These are phyloP conservation scores for Ophioceras dolichostomum DNA, from an alignment of 2,329 filamentous ascomycete genomes.

Conservation along the genomic window DNA sequence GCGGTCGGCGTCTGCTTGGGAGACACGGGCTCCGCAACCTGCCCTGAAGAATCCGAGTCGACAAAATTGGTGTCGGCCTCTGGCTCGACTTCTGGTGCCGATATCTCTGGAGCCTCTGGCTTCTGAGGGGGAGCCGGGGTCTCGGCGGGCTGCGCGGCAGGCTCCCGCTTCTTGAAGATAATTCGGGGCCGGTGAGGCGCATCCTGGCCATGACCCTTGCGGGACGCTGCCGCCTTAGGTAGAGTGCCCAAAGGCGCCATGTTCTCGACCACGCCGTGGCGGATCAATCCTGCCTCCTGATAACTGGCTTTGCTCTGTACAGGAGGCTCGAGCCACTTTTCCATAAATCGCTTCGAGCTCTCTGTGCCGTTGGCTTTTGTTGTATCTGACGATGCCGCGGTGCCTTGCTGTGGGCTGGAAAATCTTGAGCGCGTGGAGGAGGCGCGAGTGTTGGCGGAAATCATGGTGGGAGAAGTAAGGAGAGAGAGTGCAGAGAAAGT, in stretches of 20 bases:
- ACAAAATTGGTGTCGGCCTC: not conserved
- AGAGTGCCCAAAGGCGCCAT: constrained; percentile 72
- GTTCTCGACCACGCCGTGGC: constrained; percentile 65
- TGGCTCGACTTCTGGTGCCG: not conserved
- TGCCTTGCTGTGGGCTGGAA: constrained; percentile 36
- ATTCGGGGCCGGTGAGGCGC: not conserved
- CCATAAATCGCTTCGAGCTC: constrained; percentile 35
- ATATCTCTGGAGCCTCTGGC: not conserved
- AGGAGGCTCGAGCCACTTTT: constrained; percentile 45
- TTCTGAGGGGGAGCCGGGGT: no score
- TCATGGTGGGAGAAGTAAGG: no score
- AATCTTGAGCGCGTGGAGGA: constrained; percentile 36
- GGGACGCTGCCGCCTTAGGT: constrained; percentile 51
- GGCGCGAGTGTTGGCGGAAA: constrained; percentile 32
- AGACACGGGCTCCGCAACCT: no score
- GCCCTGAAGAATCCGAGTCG: no score
- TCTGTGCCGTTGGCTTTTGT: constrained; percentile 8
- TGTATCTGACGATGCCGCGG: constrained; percentile 8
- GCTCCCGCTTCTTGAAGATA: not conserved
- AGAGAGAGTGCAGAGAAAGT: constrained; percentile 6
- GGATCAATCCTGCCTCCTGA: constrained; percentile 62
- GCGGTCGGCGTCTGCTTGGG: no score
- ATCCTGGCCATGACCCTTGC: constrained; percentile 24
- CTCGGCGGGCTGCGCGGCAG: no score
- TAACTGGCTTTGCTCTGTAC: constrained; percentile 57